phyloP scores from a whole-genome alignment of 106 monocot species.

The Dioscorea dumetorum region DNA sequence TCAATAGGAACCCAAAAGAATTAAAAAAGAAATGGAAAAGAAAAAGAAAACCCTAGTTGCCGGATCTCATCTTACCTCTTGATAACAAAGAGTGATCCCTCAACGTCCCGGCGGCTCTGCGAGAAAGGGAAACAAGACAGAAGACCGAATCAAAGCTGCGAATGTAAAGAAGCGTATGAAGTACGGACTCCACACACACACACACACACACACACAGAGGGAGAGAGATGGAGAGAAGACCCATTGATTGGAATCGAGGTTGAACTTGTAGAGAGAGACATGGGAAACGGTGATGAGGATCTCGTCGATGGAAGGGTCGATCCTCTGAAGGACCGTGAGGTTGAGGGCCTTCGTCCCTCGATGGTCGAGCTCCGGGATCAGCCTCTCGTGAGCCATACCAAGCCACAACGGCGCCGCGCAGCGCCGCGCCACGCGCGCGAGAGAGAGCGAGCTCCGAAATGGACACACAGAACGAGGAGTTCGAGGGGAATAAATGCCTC shows the following conservation, averaged over 20 bases:
- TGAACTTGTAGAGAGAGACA: slow-evolving; percentile 91
- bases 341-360: slow-evolving; percentile 73
- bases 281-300: slow-evolving; percentile 85
- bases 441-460: too few species aligned
- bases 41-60: not conserved
- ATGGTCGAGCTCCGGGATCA: slow-evolving; percentile 69
- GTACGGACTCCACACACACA: too few species aligned
- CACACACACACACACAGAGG: too few species aligned
- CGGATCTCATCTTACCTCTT: slow-evolving; percentile 50
- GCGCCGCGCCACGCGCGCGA: too few species aligned
- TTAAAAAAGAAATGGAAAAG: not conserved
- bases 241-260: slow-evolving; percentile 85
- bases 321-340: slow-evolving; percentile 85
- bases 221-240: slow-evolving; percentile 14
- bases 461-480: too few species aligned
- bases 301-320: slow-evolving; percentile 90
- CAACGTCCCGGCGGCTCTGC: slow-evolving; percentile 91
- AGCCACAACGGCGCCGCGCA: too few species aligned
- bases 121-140: not conserved
- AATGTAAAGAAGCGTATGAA: not conserved
- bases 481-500: too few species aligned
- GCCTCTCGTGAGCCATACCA: slow-evolving; percentile 12
- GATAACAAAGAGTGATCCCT: slow-evolving; percentile 89
- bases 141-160: not conserved
- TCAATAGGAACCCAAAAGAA: not conserved